Base-by-base conservation (phyloP, 768 basidiomycete species). In the Dentipellis sp. region DNA sequence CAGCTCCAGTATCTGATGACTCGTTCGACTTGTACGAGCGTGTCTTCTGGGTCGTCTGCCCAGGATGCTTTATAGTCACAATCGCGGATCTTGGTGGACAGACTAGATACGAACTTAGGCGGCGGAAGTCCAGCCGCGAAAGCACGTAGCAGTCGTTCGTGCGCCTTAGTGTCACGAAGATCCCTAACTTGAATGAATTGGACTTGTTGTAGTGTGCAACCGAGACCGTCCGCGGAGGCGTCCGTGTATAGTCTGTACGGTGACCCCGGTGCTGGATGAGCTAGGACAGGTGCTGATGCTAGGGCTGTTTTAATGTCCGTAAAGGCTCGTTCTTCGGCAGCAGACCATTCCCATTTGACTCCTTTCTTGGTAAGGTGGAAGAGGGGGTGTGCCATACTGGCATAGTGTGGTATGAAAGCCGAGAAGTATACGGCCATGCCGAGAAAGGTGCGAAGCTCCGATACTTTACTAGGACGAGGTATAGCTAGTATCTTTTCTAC, bases 401-500 rank as follows among this genome's bases (percentile, higher is more conserved):
- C 60, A 56, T 72, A 74, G 49, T 59, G 69, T 4, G 69, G 71
- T 14, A 75, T 68, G 58, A 69, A 75, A 0, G 61, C 36, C 0
- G 71, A 61, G 56, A 74, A 74, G 50, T 74, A 74, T 0, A 73
- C 70, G 35, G 70, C 67, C 69, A 70, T 72, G 1, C 73, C 73
- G 1, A 73, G 56, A 57, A 68, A 67, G 11, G 58, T 64, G 17
- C 61, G 63, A 17, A 68, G 57, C 19, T 60, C 57, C 1, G 54
- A n/a, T 16, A 63, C 50, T 10, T 61, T 63, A 11, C 14, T 10
- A 0, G 66, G 67, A 4, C 49, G 42, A 3, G 37, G 58, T 0
- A 74, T 55, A 4, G 68, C 58, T 0, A 67, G 2, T 17, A 75
- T 73, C 0, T 71, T 70, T 6, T 67, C 60, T 0, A 74, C 67